Evolutionary conservation across 257 asterid genomes (phyloP), one percentile per base, ranked within the genome.

Genomic region (Paulownia fortunei): DNA sequence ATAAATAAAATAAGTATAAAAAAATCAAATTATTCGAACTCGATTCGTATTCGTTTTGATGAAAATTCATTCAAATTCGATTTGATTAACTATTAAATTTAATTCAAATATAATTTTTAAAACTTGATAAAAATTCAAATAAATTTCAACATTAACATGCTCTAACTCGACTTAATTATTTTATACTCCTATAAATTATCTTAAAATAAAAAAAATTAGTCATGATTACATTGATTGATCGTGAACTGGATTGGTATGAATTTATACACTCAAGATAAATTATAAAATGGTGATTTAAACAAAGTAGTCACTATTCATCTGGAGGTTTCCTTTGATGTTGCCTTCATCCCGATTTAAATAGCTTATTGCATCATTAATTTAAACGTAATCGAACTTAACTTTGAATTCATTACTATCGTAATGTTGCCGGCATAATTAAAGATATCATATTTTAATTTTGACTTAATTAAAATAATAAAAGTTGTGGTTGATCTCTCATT

Each of bases 371-470:
- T 26, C 59, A 15, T 68, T 44, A 68, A 68, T 68, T 46, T 24
- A 68, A 44, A 27, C 9, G 15, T 44, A 39, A 47, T 68, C n/a
- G 12, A 68, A 44, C 26, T 24, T 47, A 13, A 11, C 23, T 69
- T 61, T n/a, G 11, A 62, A 46, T 74, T 74, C 61, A 46, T 46
- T 26, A 0, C 19, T 61, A 12, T 42, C 62, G 10, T 42, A 13
- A 42, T 10, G 62, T 19, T 46, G 47, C 59, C 42, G 76, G 30
- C 76, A 26, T 12, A 7, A 42, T 41, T 41, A 19, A 47, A 58
- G 78, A 76, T 72, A 72, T 46, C 18, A 52, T 72, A 76, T 59
- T 83, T 26, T 46, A 76, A 52, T 47, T 47, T 72, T 71, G 65
- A 61, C 68, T 49, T 55, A 27, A 69, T 0, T 66, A 78, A 32